Base-by-base conservation (phyloP, 2,329 filamentous ascomycete genomes). In the Colletotrichum karsti region DNA sequence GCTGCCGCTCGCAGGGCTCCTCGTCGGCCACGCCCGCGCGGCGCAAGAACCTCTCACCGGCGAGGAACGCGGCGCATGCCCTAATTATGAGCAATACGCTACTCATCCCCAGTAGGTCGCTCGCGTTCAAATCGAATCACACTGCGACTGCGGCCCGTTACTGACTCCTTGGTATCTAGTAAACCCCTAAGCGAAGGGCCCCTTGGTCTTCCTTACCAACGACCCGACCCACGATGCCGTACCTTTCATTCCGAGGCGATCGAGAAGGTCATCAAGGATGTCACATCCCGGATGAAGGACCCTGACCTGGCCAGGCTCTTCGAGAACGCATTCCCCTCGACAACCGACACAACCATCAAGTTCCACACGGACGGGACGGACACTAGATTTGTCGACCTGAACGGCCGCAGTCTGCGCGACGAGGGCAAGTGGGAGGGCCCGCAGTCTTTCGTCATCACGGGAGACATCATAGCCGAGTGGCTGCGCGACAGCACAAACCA, bases 391-490 rank as follows among this genome's bases (percentile, higher is more conserved):
- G 76, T 79, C 51, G 67, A 71, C 24, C 39, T 70, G 15, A 63
- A 62, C 18, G 69, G 63, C 33, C 67, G 69, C 10, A 77, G 77
- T 65, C 76, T 77, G 50, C 77, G 75, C 56, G 86, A 90, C 55
- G 85, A 88, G 5, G 87, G 86, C 15, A 87, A 88, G 71, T 98
- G 95, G 95, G 85, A 92, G 72, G 95, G 95, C 0, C 85, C 93
- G 0, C 95, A 98, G 75, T 95, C 92, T 10, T 98, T 98, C 77
- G 92, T 98, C 71, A 97, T 97, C 55, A 97, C 94, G 0, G 94
- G 94, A 56, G 94, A 97, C 73, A 97, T 97, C 77, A 93, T 97
- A 74, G 94, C 94, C 0, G 94, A 97, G 78, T 97, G 94, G 94
- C 83, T 97, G 55, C 90, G 94, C 57, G 94, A 97, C 80, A 97